Conservation (phyloP, 148 eudicot species). For the Rhododendron molle region DNA sequence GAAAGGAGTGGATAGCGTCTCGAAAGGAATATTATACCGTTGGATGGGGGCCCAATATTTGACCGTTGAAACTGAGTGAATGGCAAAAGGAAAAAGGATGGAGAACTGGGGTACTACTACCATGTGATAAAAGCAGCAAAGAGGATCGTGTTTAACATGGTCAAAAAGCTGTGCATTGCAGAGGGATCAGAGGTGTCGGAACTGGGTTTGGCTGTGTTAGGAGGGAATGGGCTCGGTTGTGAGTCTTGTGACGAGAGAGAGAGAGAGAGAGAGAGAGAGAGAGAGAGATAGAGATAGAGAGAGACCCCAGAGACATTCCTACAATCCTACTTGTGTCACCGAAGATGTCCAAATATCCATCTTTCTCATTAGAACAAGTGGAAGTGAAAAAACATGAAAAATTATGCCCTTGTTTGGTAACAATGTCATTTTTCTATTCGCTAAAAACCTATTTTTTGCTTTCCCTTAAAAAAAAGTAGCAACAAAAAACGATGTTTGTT, state of each 20-base stretch:
- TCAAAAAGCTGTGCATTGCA: slow-evolving; percentile 1
- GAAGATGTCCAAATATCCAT: background rate
- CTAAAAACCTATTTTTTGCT: no score
- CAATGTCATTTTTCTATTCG: no score
- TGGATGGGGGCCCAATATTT: background rate
- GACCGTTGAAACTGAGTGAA: slow-evolving; percentile 15
- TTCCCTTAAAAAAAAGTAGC: no score
- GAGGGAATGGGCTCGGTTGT: background rate
- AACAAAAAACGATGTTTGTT: no score
- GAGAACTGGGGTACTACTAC: background rate
- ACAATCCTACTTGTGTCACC: background rate
- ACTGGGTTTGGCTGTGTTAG: background rate
- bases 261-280: background rate
- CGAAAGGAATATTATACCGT: background rate
- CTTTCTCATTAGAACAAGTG: background rate
- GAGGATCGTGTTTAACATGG: background rate
- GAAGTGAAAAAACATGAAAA: background rate
- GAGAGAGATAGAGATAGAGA: no score
- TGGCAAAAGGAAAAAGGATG: background rate
- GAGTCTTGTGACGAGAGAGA: background rate
- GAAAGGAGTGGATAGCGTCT: background rate
- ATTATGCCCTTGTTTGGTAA: no score
- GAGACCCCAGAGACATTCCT: background rate
- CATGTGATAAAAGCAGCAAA: background rate
- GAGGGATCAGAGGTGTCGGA: background rate